Evolutionary conservation across 768 basidiomycete genomes (phyloP).

Genomic region (Boletus vermiculosoides): DNA sequence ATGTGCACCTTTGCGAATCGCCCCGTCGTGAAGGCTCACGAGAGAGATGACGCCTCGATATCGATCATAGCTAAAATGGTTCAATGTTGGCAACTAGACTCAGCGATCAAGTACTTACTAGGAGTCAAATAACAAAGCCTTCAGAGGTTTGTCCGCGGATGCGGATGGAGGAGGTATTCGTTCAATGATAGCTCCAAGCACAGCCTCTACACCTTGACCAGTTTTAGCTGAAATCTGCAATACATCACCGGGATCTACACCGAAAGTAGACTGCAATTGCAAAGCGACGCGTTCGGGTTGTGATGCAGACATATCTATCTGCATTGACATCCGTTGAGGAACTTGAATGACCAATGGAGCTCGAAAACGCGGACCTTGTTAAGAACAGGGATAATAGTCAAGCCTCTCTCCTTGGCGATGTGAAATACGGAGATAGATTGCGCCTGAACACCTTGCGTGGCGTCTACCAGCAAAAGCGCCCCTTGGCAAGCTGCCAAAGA

Average conservation of each 20-base stretch:
- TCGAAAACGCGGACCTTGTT: conserved; percentile 66
- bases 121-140: conserved; percentile 92
- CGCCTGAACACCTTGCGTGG: conserved; percentile 97
- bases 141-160: conserved; percentile 51
- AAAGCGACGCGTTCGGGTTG: conserved; percentile 76
- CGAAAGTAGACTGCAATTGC: conserved; percentile 83
- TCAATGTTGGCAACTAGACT: conserved; percentile 4
- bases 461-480: conserved; percentile 83
- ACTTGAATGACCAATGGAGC: neutral
- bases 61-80: conserved; percentile 73
- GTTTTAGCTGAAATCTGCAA: conserved; percentile 91
- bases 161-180: conserved; percentile 81
- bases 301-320: conserved; percentile 93
- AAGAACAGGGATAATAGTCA: conserved; percentile 85
- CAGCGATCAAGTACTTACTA: conserved; percentile 50
- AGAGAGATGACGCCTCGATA: conserved; percentile 96
- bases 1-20: conserved; percentile 71
- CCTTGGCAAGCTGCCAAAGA: conserved; percentile 94
- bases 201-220: conserved; percentile 74
- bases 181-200: conserved; percentile 78
- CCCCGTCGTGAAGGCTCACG: conserved; percentile 76
- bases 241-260: conserved; percentile 70
- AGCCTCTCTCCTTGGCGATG: conserved; percentile 74
- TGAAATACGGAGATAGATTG: conserved; percentile 96
- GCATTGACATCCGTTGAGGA: conserved; percentile 1